Conservation (phyloP, 495 filamentous ascomycete species). For the Massariosphaeria phaeospora region DNA sequence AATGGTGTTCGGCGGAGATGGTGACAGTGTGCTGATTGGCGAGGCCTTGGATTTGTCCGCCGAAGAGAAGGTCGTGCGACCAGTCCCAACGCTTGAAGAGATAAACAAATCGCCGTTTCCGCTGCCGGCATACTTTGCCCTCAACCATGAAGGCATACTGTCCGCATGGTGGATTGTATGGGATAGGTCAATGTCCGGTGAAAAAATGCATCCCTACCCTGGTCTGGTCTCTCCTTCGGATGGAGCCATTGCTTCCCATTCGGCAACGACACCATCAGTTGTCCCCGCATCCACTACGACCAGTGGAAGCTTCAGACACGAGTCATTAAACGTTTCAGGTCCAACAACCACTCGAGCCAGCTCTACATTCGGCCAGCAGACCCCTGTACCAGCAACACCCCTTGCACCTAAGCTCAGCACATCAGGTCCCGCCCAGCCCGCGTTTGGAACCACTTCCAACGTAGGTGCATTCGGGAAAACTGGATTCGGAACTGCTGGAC, state of each 20-base stretch:
- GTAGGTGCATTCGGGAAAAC: slow-evolving; percentile 17
- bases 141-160: slow-evolving; percentile 86
- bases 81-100: slow-evolving; percentile 66
- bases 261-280: no score
- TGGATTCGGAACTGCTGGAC: slow-evolving; percentile 51
- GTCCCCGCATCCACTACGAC: neutral
- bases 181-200: slow-evolving; percentile 76
- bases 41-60: slow-evolving; percentile 74
- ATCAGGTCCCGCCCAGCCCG: slow-evolving; percentile 6
- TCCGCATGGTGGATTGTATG: slow-evolving; percentile 89
- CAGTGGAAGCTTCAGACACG: no score
- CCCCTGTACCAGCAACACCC: slow-evolving; percentile 9
- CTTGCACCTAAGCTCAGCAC: slow-evolving; percentile 15
- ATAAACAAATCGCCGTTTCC: slow-evolving; percentile 73
- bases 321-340: no score
- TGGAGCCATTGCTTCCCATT: no score
- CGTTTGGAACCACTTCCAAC: slow-evolving; percentile 43
- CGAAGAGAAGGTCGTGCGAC: slow-evolving; percentile 70
- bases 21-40: slow-evolving; percentile 65
- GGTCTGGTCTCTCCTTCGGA: slow-evolving; percentile 48
- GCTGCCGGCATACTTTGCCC: slow-evolving; percentile 75
- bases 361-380: neutral
- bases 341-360: no score
- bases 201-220: slow-evolving; percentile 64
- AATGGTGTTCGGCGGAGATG: slow-evolving; percentile 52